Base-by-base conservation (phyloP, 2,329 filamentous ascomycete species). In the Chalara sp. region DNA sequence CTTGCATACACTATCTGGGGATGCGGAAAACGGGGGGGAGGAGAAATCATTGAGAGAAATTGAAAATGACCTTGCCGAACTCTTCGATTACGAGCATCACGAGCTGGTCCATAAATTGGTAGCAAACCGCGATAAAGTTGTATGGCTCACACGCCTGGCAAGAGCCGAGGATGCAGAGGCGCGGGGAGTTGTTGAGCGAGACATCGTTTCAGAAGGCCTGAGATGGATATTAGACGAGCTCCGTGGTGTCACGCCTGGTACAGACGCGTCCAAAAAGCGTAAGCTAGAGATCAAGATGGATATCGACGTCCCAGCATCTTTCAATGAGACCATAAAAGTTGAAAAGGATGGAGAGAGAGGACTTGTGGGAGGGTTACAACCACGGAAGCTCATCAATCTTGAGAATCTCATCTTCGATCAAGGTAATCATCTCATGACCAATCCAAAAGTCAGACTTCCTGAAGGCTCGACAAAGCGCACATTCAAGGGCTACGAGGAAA, bases 371-470 rank as follows among this genome's bases (percentile, higher is more conserved):
- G 90, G 89, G 11, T 75, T 99, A 37, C 87, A 93, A 62, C 93
- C 95, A 2, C 84, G 84, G 59, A 89, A 88, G 65, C 73, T 89
- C 43, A 89, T 99, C 67, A 97, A 97, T 65, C 76, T 99, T 47
- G 92, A 99, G 52, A 97, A 97, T 62, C 80, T 99, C 33, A 80
- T 96, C 39, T 99, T 99, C 65, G 93, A 97, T 61, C 92, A 97
- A 70, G 93, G 93, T 48, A 99, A 97, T 63, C 93, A 99, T 73
- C 78, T 99, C 42, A 99, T 97, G 92, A 97, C 93, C n/a, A 99
- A 99, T 62, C 87, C 90, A 6, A 96, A 90, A 65, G 93, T 99
- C 44, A 86, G 87, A 56, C 77, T 99, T 21, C 93, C 93, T 0
- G 89, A 96, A 66, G 93, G 93, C 8, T 96, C 93, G 2, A 96